Evolutionary conservation across 1,284 basidiomycete species (phyloP).

Genomic region (Apiotrichum laibachii): DNA sequence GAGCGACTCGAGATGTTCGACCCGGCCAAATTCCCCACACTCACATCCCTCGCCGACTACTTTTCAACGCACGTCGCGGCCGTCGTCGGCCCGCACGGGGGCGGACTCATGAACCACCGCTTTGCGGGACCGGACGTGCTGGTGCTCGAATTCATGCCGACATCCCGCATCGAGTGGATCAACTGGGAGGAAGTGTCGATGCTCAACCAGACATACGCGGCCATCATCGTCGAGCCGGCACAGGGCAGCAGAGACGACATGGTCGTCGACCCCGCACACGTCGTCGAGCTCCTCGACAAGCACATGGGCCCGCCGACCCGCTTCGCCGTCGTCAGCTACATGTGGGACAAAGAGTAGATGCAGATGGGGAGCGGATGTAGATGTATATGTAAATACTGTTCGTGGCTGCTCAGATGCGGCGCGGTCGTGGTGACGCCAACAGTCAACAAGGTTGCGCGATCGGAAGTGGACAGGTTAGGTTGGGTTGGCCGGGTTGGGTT

Average conservation of each 20-base stretch:
- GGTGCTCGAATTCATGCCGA: conserved; percentile 6
- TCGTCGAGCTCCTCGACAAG: not conserved
- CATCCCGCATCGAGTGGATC: not conserved
- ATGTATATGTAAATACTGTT: too few relatives aligned
- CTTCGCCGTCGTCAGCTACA: not conserved
- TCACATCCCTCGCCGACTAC: too few relatives aligned
- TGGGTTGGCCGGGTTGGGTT: too few relatives aligned
- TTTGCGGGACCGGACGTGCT: conserved; percentile 1
- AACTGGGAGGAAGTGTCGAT: conserved; percentile 7
- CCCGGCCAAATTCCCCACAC: too few relatives aligned
- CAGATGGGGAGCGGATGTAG: too few relatives aligned
- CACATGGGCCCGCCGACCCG: not conserved
- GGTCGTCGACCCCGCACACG: not conserved
- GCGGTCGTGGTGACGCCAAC: too few relatives aligned
- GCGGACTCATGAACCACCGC: conserved; percentile 10
- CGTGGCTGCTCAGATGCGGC: too few relatives aligned
- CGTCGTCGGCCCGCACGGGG: conserved; percentile 8
- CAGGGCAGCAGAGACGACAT: not conserved
- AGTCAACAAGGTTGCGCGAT: too few relatives aligned
- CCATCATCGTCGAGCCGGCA: not conserved
- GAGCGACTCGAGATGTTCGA: conserved; percentile 1
- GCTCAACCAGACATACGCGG: conserved; percentile 42
- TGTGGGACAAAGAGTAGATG: conserved; percentile 1
- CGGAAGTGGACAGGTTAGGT: too few relatives aligned
- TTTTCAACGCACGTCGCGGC: conserved; percentile 2